Conservation (phyloP, 768 basidiomycete genomes). For the Boletus bicolor region DNA sequence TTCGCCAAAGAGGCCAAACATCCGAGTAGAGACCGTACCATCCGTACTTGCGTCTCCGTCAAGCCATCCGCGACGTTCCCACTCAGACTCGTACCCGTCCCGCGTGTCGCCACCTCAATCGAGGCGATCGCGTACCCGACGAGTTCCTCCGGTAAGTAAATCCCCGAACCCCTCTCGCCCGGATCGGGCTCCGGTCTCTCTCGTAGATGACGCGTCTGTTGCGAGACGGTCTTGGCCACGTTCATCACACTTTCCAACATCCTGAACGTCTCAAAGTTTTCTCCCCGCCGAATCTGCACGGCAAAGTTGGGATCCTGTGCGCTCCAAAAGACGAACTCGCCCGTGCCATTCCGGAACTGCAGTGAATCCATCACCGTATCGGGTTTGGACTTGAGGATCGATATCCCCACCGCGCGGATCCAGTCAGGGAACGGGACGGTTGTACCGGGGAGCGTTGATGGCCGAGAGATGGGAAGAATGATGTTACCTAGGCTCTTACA, state of each 20-base stretch:
- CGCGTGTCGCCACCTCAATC: slow-evolving; percentile 79
- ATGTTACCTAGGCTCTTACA: slow-evolving; percentile 97
- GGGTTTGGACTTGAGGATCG: slow-evolving; percentile 80
- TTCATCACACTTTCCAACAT: slow-evolving; percentile 88
- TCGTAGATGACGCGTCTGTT: slow-evolving; percentile 80
- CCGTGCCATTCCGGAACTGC: slow-evolving; percentile 76
- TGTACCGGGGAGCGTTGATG: slow-evolving; percentile 44
- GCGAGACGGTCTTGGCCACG: slow-evolving; percentile 73
- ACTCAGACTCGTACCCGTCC: slow-evolving; percentile 42
- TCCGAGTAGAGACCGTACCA: slow-evolving; percentile 74
- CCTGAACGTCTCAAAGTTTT: slow-evolving; percentile 59
- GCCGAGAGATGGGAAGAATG: slow-evolving; percentile 74
- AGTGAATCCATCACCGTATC: slow-evolving; percentile 68
- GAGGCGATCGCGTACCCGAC: slow-evolving; percentile 83
- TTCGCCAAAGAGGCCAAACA: slow-evolving; percentile 65
- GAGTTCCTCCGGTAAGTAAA: slow-evolving; percentile 91
- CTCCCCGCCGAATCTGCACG: slow-evolving; percentile 49
- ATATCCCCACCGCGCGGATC: slow-evolving; percentile 87
- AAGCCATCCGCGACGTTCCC: slow-evolving; percentile 58
- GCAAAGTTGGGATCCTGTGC: slow-evolving; percentile 75
- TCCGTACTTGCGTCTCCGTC: slow-evolving; percentile 71
- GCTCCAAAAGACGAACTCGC: slow-evolving; percentile 87
- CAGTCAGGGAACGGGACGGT: slow-evolving; percentile 75
- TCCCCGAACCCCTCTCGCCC: slow-evolving; percentile 74
- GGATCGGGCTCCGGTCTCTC: slow-evolving; percentile 70